phyloP scores from a whole-genome alignment of 768 basidiomycete genomes.

The Psilocybe subaeruginosa region DNA sequence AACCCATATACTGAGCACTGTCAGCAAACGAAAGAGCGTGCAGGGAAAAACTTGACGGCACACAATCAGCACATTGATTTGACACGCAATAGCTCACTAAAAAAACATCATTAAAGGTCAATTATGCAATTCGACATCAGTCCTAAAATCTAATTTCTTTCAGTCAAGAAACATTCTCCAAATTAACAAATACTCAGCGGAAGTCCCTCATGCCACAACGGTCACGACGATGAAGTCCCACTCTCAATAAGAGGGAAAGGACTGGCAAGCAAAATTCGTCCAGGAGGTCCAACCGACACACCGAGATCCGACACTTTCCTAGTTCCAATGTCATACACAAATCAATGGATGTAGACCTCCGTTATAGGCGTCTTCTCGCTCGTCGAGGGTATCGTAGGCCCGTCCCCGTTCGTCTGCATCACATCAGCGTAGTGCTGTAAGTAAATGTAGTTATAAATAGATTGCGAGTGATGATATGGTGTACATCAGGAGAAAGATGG shows the following conservation, averaged over 20 bases:
- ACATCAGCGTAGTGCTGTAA: slow-evolving; percentile 3
- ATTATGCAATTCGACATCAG: no score
- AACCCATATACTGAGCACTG: no score
- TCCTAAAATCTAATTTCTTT: no score
- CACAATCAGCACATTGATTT: no score
- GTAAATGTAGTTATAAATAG: background rate
- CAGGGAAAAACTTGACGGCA: no score
- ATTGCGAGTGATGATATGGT: background rate
- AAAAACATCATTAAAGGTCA: no score
- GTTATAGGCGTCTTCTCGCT: background rate
- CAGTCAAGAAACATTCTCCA: no score
- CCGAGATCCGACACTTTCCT: slow-evolving; percentile 52
- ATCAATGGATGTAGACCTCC: slow-evolving; percentile 52
- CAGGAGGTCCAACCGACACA: slow-evolving; percentile 42
- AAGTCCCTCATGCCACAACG: background rate
- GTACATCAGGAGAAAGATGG: background rate
- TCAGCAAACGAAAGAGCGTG: no score
- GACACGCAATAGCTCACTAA: no score
- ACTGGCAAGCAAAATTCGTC: slow-evolving; percentile 29
- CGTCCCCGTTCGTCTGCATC: background rate
- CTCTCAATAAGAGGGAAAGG: slow-evolving; percentile 23
- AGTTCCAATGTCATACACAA: slow-evolving; percentile 60
- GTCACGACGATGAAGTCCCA: background rate
- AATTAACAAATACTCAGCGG: no score
- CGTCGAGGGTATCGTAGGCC: background rate